Evolutionary conservation across 805 yeast genomes (phyloP), one percentile per base, ranked within the genome.

Genomic region (Sporopachydermia quercuum): DNA sequence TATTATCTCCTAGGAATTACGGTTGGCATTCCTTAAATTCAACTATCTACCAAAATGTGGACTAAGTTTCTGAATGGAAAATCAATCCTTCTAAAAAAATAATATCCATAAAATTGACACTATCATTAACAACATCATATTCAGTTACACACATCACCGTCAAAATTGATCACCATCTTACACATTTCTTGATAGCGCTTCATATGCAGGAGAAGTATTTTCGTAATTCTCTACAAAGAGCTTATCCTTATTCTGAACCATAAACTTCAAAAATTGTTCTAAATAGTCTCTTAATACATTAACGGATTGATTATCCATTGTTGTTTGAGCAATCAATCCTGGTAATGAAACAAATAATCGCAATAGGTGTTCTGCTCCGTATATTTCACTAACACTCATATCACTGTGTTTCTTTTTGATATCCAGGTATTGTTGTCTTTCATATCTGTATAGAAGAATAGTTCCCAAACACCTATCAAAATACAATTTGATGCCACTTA

Each of bases 341-440:
- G 98, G 97, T 36, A 91, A 58, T 1, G 82, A 65, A 13, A 83
- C 78, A 46, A 86, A 63, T 42, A 89, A 58, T 46, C 98, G 65
- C 43, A 89, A 58, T 30, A 91, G 60, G 57, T 87, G 96, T 49
- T 83, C 87, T 1, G 78, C 67, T 0, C 96, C 95, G 51, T 87
- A 89, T 1, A 78, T 54, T 2, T 68, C 64, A 43, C 70, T 54
- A 37, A 64, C 52, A 23, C 30, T 23, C 39, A 53, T 54, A 38
- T 57, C 57, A 18, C 58, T 53, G n/a, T 55, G 49, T 18, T 56
- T 46, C 34, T 63, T 54, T 14, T 61, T 55, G 16, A 78, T 49
- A 19, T 74, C 70, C 40, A 75, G 62, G 47, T 69, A 81, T 54
- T 85, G 94, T 42, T 76, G 71, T 40, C 91, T 63, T 56, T 84